These are phyloP conservation scores for Wallacemonas sp. DNA, from an alignment of 208 protist genomes.

Conservation along the genomic window DNA sequence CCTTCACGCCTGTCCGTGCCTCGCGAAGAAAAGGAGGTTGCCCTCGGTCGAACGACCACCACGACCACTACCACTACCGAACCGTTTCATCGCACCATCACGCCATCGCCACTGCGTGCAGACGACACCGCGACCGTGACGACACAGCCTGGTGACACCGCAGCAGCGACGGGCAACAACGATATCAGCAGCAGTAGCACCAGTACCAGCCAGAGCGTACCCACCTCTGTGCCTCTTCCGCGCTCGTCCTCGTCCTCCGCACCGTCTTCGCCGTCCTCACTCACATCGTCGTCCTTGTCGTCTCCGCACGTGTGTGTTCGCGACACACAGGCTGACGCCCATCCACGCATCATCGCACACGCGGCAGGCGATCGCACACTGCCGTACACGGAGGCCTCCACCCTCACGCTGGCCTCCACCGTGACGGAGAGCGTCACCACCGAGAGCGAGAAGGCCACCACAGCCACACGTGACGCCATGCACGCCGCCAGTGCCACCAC, in stretches of 20 bases:
- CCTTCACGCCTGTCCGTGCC: not conserved
- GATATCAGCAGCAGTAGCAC: not conserved
- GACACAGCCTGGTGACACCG: not conserved
- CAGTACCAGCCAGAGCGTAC: not conserved
- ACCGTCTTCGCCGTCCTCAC: not conserved
- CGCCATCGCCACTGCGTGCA: not conserved
- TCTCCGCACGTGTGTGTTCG: no score
- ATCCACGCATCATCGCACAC: not conserved
- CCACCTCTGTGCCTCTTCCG: no score
- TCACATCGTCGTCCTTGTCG: no score
- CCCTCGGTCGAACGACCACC: not conserved
- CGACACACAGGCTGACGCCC: not conserved
- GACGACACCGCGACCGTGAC: not conserved
- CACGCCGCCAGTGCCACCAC: not conserved
- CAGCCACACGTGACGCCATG: not conserved
- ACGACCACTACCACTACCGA: no score
- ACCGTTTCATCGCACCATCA: conserved; percentile 3
- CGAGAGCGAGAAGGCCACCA: not conserved
- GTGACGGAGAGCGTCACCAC: not conserved
- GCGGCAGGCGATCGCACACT: not conserved
- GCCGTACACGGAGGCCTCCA: conserved; percentile 3
- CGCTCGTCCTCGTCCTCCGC: not conserved
- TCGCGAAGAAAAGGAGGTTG: not conserved
- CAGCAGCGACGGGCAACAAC: not conserved
- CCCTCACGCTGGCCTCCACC: not conserved